These are phyloP conservation scores for Nepenthes mirabilis DNA, from an alignment of 148 eudicot genomes.

Conservation along the genomic window DNA sequence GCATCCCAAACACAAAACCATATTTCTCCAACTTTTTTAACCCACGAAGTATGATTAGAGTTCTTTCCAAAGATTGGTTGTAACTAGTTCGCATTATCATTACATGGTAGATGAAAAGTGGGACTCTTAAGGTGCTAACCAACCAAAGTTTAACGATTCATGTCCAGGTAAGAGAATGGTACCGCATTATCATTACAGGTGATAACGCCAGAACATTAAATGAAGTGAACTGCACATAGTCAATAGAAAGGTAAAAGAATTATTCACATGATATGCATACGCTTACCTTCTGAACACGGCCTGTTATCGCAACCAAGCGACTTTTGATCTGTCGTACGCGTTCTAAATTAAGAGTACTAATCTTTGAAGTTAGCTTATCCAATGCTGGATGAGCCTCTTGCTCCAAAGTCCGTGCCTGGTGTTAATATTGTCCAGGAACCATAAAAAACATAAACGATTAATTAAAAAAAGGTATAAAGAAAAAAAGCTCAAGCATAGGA, in stretches of 20 bases:
- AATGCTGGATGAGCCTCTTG: constrained; percentile 99
- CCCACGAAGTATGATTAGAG: no score
- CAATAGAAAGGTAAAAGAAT: background rate
- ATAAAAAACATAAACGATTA: constrained; percentile 2
- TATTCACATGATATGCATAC: background rate
- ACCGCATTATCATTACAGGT: no score
- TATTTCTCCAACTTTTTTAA: no score
- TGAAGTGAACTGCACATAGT: background rate
- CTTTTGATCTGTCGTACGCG: constrained; percentile 97
- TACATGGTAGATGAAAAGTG: no score
- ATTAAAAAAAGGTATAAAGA: constrained; percentile 1
- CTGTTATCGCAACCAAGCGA: constrained; percentile 92
- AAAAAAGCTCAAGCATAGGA: background rate
- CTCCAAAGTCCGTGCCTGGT: constrained; percentile 91
- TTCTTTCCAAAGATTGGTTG: no score
- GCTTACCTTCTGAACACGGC: constrained; percentile 92
- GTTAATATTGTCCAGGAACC: constrained; percentile 8
- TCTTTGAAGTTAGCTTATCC: constrained; percentile 92
- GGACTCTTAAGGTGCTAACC: no score
- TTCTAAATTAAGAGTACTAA: constrained; percentile 94
- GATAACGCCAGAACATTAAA: no score
- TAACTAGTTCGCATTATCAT: no score
- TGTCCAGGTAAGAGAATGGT: no score
- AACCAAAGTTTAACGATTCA: no score
- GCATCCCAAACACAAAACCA: no score